Conservation (phyloP, 2,329 filamentous ascomycete species). For the Claviceps digitariae region DNA sequence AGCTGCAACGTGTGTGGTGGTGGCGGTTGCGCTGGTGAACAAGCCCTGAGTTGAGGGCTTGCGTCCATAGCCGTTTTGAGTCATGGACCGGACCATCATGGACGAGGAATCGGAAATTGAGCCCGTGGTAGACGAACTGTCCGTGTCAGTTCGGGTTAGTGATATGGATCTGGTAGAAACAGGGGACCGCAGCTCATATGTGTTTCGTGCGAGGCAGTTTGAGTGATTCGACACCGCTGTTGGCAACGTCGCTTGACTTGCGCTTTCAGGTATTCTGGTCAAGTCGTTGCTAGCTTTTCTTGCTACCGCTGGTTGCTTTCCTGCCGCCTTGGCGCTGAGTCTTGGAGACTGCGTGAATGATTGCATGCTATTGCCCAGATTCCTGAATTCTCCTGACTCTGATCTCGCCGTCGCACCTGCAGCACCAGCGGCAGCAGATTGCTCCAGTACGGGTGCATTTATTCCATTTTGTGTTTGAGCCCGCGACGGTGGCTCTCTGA, state of each 20-base stretch:
- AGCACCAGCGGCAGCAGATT: background rate
- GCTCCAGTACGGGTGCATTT: slow-evolving; percentile 17
- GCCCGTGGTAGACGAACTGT: slow-evolving; percentile 2
- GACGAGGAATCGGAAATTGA: slow-evolving; percentile 8
- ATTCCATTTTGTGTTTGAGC: slow-evolving; percentile 10
- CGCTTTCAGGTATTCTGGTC: slow-evolving; percentile 5
- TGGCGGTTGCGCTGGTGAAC: slow-evolving; percentile 23
- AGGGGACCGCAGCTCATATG: slow-evolving; percentile 1
- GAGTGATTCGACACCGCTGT: background rate
- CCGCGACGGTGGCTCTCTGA: slow-evolving; percentile 1
- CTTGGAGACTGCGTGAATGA: background rate
- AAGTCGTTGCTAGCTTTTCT: slow-evolving; percentile 8
- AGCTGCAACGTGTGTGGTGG: slow-evolving; percentile 27
- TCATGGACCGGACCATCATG: slow-evolving; percentile 19
- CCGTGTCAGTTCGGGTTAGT: slow-evolving; percentile 2
- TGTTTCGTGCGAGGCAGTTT: slow-evolving; percentile 1
- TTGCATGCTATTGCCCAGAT: background rate
- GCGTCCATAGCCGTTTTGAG: slow-evolving; percentile 17
- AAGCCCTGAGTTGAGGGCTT: slow-evolving; percentile 13
- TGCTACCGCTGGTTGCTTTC: slow-evolving; percentile 29
- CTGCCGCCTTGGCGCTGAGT: slow-evolving; percentile 32
- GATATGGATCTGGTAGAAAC: slow-evolving; percentile 2
- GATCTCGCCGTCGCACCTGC: background rate
- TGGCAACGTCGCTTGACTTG: background rate
- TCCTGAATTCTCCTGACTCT: background rate